A percentile compares a stretch with the other conserved stretches of the same genome.
Conservation (phyloP, 352 stramenopile genomes). For the Phytophthora pisi region DNA sequence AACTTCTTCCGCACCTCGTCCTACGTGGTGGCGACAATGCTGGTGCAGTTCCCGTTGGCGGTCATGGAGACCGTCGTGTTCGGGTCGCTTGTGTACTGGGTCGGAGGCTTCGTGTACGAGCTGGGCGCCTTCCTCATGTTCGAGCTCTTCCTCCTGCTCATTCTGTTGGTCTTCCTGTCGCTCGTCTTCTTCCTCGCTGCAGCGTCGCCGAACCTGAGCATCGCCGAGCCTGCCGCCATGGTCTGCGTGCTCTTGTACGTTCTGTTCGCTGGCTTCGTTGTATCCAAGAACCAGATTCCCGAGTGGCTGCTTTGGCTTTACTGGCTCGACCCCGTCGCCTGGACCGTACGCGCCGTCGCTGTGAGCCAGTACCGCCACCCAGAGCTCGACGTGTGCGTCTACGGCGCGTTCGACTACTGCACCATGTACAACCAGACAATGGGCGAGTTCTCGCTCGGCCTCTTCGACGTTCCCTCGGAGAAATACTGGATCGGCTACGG, state of each 20-base stretch:
- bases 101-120: constrained; percentile 55
- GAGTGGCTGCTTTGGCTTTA: constrained; percentile 18
- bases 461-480: constrained; percentile 33
- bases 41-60: constrained; percentile 28
- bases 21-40: constrained; percentile 32
- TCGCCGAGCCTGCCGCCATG: constrained; percentile 39
- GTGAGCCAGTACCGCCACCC: constrained; percentile 33
- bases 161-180: constrained; percentile 3
- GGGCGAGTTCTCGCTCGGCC: constrained; percentile 32
- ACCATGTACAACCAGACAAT: constrained; percentile 16
- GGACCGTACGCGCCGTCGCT: constrained; percentile 21
- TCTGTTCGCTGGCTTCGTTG: constrained; percentile 39
- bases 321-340: constrained; percentile 8
- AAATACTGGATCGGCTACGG: constrained; percentile 28
- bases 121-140: constrained; percentile 7
- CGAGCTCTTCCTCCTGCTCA: constrained; percentile 16
- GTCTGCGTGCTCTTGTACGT: constrained; percentile 34
- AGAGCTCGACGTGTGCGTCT: constrained; percentile 19
- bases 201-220: constrained; percentile 29
- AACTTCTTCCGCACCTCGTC: constrained; percentile 46
- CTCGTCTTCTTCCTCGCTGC: constrained; percentile 30
- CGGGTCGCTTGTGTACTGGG: constrained; percentile 76
- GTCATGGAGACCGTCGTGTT: constrained; percentile 61
- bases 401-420: constrained; percentile 37
- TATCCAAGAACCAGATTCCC: constrained; percentile 34